Evolutionary conservation across 164 flowering plant species (phyloP).

Genomic region (Berberis thunbergii): DNA sequence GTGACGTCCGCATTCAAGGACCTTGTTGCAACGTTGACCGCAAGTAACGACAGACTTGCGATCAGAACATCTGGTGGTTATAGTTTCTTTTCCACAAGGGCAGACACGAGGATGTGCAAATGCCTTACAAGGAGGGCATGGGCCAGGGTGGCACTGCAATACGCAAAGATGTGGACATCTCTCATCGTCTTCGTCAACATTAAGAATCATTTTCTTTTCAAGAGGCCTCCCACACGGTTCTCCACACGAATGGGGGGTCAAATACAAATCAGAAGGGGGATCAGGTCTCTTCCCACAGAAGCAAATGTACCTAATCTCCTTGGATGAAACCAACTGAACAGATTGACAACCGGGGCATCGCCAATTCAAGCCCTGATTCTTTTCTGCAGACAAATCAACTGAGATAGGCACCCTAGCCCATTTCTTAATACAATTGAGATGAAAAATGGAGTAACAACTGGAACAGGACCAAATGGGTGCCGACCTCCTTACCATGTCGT

Average conservation of each 20-base stretch:
- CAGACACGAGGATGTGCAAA: conserved; percentile 76
- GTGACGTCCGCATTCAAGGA: conserved; percentile 82
- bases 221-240: conserved; percentile 87
- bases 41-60: conserved; percentile 56
- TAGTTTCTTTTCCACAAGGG: conserved; percentile 80
- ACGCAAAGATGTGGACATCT: conserved; percentile 86
- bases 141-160: conserved; percentile 97
- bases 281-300: conserved; percentile 83
- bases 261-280: conserved; percentile 79
- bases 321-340: conserved; percentile 56
- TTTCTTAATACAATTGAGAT: conserved; percentile 74
- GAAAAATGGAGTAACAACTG: conserved; percentile 86
- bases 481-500: conserved; percentile 82
- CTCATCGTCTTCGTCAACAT: conserved; percentile 40
- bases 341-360: conserved; percentile 97
- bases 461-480: conserved; percentile 94
- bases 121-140: conserved; percentile 97
- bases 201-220: conserved; percentile 30
- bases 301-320: conserved; percentile 76
- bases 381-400: conserved; percentile 60
- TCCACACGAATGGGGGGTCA: conserved; percentile 97
- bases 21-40: conserved; percentile 67
- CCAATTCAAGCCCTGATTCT: conserved; percentile 80
- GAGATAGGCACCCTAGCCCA: conserved; percentile 99
- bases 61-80: conserved; percentile 78